These are phyloP conservation scores for Rhypophila decipiens DNA, from an alignment of 495 filamentous ascomycete species.

Conservation along the genomic window DNA sequence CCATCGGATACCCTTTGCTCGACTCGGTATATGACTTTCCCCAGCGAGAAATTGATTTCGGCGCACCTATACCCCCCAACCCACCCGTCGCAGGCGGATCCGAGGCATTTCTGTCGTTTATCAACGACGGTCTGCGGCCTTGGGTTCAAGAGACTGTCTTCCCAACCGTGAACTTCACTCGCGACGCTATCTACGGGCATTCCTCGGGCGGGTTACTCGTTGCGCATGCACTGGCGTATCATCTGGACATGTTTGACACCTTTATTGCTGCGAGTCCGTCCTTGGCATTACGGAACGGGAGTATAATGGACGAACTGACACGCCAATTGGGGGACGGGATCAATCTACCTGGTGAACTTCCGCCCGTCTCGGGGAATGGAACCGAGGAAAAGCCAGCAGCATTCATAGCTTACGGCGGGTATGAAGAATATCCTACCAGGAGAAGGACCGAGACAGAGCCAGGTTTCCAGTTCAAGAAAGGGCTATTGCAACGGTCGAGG, in stretches of 20 bases:
- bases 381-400: neutral
- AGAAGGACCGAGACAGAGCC: constrained; percentile 13
- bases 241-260: constrained; percentile 12
- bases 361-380: neutral
- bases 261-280: constrained; percentile 11
- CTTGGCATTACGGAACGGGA: constrained; percentile 7
- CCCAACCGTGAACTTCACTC: constrained; percentile 7
- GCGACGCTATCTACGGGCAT: constrained; percentile 13
- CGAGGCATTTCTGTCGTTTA: constrained; percentile 11
- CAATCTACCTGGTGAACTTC: neutral
- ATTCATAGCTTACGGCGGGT: neutral
- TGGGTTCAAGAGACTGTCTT: constrained; percentile 12
- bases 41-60: constrained; percentile 13
- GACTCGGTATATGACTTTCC: constrained; percentile 11
- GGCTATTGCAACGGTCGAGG: constrained; percentile 1
- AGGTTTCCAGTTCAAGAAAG: constrained; percentile 9
- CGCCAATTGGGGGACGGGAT: constrained; percentile 8
- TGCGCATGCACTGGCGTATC: constrained; percentile 3
- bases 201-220: constrained; percentile 11
- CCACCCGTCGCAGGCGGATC: constrained; percentile 5
- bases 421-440: neutral
- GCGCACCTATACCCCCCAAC: constrained; percentile 1
- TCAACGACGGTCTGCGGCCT: constrained; percentile 7
- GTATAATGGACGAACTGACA: constrained; percentile 5
- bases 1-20: constrained; percentile 16